A percentile compares a stretch with the other conserved stretches of the same genome.
phyloP scores from a whole-genome alignment of 225 moss, liverwort and hornwort genomes.

The Sphagnum contortum region DNA sequence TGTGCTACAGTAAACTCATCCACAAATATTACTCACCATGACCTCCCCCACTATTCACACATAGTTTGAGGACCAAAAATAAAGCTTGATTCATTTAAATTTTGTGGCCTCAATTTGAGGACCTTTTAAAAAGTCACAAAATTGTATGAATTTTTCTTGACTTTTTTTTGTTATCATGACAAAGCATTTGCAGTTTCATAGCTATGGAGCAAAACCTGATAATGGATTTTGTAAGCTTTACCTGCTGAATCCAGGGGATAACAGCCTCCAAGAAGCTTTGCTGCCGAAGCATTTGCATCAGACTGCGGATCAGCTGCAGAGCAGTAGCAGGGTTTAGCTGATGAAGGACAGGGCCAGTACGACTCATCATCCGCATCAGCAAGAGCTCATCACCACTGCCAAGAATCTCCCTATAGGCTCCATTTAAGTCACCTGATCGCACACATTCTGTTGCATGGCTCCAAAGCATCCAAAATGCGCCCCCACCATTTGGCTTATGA shows the following conservation, averaged over 20 bases:
- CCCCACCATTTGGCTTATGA: conserved; percentile 15
- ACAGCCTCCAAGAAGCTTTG: conserved; percentile 74
- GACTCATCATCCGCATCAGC: conserved; percentile 66
- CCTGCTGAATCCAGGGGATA: conserved; percentile 84
- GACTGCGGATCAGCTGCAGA: conserved; percentile 38
- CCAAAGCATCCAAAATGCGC: conserved; percentile 93
- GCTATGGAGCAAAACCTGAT: no score
- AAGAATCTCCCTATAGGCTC: conserved; percentile 61
- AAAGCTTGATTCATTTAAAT: no score
- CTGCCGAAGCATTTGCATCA: conserved; percentile 60
- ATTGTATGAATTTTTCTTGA: no score
- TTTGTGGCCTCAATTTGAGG: no score
- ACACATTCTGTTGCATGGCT: conserved; percentile 77
- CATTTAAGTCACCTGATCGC: conserved; percentile 42
- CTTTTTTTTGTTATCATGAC: no score
- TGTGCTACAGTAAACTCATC: no score
- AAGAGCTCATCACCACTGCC: conserved; percentile 67
- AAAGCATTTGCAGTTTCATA: no score
- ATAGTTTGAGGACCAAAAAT: no score
- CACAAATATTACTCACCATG: no score
- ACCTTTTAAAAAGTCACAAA: no score
- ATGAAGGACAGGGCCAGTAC: conserved; percentile 68
- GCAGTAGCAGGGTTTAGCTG: conserved; percentile 39
- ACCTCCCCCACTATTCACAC: no score
- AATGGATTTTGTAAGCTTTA: conserved; percentile 3